These are phyloP conservation scores for Fusarium sp. DNA, from an alignment of 2,329 filamentous ascomycete genomes.

Conservation along the genomic window DNA sequence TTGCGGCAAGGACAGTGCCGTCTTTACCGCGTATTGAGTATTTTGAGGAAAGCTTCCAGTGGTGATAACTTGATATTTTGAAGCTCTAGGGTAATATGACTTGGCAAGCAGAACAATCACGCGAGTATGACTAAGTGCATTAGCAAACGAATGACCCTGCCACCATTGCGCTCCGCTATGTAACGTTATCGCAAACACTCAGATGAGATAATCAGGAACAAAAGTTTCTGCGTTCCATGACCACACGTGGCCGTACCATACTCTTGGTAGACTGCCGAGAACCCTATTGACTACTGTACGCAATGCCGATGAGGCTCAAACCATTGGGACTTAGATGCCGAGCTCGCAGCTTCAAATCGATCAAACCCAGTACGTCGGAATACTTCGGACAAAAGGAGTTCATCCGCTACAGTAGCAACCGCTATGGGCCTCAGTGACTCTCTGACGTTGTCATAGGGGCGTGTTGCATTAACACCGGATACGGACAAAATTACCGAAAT, in stretches of 20 bases:
- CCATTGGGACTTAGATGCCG: background rate
- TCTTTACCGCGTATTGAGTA: background rate
- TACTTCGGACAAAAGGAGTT: background rate
- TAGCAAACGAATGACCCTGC: background rate
- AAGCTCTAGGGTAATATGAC: rapidly evolving
- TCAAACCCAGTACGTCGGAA: background rate
- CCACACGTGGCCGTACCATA: background rate
- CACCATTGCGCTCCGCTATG: background rate
- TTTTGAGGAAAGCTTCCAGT: slow-evolving; percentile 21
- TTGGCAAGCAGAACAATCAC: background rate
- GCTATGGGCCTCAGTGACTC: background rate
- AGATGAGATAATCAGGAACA: background rate
- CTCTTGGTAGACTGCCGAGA: background rate
- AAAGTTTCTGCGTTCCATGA: background rate
- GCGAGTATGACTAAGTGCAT: background rate
- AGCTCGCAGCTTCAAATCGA: background rate
- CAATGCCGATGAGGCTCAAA: background rate
- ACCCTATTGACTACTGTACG: background rate
- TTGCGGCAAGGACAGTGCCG: background rate
- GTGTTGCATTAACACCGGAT: background rate
- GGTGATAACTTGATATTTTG: background rate
- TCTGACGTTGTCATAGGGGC: background rate
- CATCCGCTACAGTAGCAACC: background rate
- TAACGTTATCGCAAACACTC: background rate
- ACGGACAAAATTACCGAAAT: background rate